A percentile compares a stretch with the other conserved stretches of the same genome.
Evolutionary conservation across 371 early-diverging fungal species (phyloP).

Genomic region (Mortierella sp.): DNA sequence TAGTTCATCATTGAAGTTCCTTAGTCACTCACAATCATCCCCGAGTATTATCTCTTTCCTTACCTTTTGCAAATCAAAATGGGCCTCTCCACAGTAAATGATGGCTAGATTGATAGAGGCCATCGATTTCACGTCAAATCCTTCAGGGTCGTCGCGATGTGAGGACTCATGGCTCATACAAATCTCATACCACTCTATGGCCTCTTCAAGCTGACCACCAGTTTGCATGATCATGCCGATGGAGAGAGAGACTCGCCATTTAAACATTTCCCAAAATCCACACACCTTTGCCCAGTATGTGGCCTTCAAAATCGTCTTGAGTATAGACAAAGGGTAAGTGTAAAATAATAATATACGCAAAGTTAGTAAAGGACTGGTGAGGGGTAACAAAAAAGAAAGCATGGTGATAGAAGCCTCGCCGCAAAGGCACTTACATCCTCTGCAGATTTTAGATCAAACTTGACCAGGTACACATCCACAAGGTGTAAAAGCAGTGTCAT

Average conservation of each 20-base stretch:
- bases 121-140: slow-evolving; percentile 41
- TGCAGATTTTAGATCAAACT: slow-evolving; percentile 34
- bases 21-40: background rate
- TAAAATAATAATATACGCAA: too few species aligned
- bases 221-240: slow-evolving; percentile 42
- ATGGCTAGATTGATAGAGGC: slow-evolving; percentile 39
- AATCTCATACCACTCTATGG: slow-evolving; percentile 44
- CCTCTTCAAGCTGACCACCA: slow-evolving; percentile 32
- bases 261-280: slow-evolving; percentile 37
- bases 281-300: slow-evolving; percentile 47
- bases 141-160: slow-evolving; percentile 37
- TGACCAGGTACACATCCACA: slow-evolving; percentile 34
- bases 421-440: slow-evolving; percentile 30
- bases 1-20: background rate
- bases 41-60: background rate
- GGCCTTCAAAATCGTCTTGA: slow-evolving; percentile 42
- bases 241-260: slow-evolving; percentile 38
- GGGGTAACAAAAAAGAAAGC: too few species aligned
- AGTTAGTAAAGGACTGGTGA: too few species aligned
- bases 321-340: background rate
- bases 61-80: slow-evolving; percentile 26
- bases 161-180: slow-evolving; percentile 22
- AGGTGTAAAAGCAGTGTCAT: slow-evolving; percentile 49
- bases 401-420: background rate
- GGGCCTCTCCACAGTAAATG: slow-evolving; percentile 38